Evolutionary conservation across 768 basidiomycete species (phyloP).

Genomic region (Agrocybe praecox): DNA sequence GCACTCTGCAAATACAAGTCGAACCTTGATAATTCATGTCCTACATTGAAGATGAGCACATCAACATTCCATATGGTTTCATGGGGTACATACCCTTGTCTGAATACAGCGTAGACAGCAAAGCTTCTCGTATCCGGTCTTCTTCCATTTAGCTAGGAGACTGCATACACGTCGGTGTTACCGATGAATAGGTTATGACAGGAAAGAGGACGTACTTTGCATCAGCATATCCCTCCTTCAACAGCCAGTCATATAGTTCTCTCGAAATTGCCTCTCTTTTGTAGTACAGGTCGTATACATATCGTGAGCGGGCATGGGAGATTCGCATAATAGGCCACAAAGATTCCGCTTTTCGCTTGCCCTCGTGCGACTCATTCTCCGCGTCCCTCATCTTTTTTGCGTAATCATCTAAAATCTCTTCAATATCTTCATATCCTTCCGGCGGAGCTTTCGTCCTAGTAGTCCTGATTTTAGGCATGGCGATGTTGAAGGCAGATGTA

Average conservation of each 20-base stretch:
- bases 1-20: constrained; percentile 96
- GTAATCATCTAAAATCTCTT: constrained; percentile 95
- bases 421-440: constrained; percentile 95
- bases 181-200: constrained; percentile 6
- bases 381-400: constrained; percentile 99
- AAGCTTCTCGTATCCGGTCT: constrained; percentile 96
- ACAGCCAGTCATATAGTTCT: constrained; percentile 95
- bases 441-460: constrained; percentile 92
- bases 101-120: constrained; percentile 98
- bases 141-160: constrained; percentile 99
- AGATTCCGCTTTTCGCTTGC: constrained; percentile 92
- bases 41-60: constrained; percentile 37
- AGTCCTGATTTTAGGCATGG: constrained; percentile 94
- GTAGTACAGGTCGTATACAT: constrained; percentile 98
- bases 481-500: constrained; percentile 20
- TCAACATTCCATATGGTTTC: background rate
- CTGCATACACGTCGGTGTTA: constrained; percentile 38
- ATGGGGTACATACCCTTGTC: constrained; percentile 60
- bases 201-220: constrained; percentile 61
- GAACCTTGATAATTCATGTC: constrained; percentile 99
- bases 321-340: constrained; percentile 99
- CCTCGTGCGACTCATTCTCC: constrained; percentile 98
- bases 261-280: constrained; percentile 94
- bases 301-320: constrained; percentile 92
- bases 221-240: constrained; percentile 97